These are phyloP conservation scores for Penicillium sclerotiorum DNA, from an alignment of 2,329 filamentous ascomycete genomes.

Conservation along the genomic window DNA sequence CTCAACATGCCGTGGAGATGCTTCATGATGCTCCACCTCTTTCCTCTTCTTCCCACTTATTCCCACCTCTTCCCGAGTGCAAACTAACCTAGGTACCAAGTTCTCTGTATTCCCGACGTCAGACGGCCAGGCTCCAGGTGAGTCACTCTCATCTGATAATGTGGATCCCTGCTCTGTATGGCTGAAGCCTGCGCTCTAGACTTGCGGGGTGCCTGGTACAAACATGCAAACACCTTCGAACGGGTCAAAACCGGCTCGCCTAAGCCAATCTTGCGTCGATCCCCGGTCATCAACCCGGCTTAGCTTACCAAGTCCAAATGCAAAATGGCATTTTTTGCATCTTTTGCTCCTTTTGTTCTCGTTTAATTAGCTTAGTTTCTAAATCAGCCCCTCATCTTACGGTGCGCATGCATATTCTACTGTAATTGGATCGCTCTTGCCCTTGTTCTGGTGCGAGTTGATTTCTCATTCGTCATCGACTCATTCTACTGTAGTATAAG, in stretches of 20 bases:
- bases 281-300: constrained; percentile 3
- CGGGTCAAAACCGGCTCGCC: constrained; percentile 22
- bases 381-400: no score
- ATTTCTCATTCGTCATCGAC: constrained; percentile 29
- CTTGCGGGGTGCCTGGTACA: constrained; percentile 26
- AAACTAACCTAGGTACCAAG: constrained; percentile 20
- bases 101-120: constrained; percentile 17
- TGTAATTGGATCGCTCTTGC: constrained; percentile 9
- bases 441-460: constrained; percentile 10
- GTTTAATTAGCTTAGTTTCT: no score
- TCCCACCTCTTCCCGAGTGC: constrained; percentile 12
- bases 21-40: no score
- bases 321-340: not conserved
- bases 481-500: constrained; percentile 7
- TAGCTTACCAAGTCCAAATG: constrained; percentile 1
- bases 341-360: not conserved
- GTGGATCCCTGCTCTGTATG: constrained; percentile 6
- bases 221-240: constrained; percentile 22
- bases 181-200: constrained; percentile 19
- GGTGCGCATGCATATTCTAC: no score
- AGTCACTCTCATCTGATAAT: constrained; percentile 18
- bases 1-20: constrained; percentile 13
- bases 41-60: constrained; percentile 9
- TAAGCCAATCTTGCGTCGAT: constrained; percentile 6
- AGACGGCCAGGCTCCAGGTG: constrained; percentile 13